phyloP scores from a whole-genome alignment of 257 asterid genomes.

The Asclepias syriaca region DNA sequence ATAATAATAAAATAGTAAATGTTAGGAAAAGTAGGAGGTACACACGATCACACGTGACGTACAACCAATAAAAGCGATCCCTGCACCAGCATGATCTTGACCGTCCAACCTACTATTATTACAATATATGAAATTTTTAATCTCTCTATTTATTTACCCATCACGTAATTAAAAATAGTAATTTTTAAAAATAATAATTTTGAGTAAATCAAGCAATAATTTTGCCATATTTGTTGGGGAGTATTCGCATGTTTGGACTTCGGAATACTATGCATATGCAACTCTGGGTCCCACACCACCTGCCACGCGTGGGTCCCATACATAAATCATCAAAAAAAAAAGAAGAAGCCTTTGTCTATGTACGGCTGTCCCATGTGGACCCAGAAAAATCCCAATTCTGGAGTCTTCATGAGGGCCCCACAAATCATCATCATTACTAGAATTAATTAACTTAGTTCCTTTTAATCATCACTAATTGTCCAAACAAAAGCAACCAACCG shows the following conservation, averaged over 20 bases:
- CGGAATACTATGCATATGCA: constrained; percentile 17
- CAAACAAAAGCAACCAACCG: constrained; percentile 1
- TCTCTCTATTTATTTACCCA: too few relatives aligned
- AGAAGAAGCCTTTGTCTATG: background rate
- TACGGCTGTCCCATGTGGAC: constrained; percentile 20
- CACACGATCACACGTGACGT: constrained; percentile 38
- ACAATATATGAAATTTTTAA: background rate
- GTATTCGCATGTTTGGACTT: constrained; percentile 15
- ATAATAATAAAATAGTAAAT: background rate
- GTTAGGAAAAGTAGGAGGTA: constrained; percentile 18
- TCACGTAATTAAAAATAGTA: too few relatives aligned
- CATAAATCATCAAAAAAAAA: background rate
- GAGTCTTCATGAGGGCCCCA: background rate
- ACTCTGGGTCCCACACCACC: background rate
- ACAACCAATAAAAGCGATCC: constrained; percentile 38
- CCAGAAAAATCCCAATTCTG: constrained; percentile 3
- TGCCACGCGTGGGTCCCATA: background rate
- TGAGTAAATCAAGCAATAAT: constrained; percentile 52
- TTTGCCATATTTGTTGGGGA: background rate
- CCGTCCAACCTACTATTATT: background rate
- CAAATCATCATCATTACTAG: constrained; percentile 1
- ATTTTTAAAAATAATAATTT: background rate
- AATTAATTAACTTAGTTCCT: background rate
- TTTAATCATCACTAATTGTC: constrained; percentile 7
- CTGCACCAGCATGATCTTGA: constrained; percentile 30